These are phyloP conservation scores for Penicillium riverlandense DNA, from an alignment of 495 filamentous ascomycete species.

Conservation along the genomic window DNA sequence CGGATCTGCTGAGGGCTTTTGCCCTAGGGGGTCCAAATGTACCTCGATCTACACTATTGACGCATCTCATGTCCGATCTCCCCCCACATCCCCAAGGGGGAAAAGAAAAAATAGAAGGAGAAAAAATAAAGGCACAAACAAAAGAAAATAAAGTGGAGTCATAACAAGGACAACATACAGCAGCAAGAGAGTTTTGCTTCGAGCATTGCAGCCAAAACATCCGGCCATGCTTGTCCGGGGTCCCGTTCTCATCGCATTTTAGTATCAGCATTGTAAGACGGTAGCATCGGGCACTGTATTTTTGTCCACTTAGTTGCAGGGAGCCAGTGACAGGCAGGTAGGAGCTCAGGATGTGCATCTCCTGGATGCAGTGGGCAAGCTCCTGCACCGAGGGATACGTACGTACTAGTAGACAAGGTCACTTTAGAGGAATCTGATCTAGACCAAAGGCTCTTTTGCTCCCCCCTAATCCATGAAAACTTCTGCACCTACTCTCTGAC, in stretches of 20 bases:
- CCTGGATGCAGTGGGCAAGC: slow-evolving; percentile 16
- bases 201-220: background rate
- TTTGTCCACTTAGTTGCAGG: slow-evolving; percentile 17
- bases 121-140: background rate
- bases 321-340: slow-evolving; percentile 9
- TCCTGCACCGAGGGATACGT: slow-evolving; percentile 20
- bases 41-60: slow-evolving; percentile 10
- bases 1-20: background rate
- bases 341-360: slow-evolving; percentile 12
- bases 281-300: slow-evolving; percentile 10
- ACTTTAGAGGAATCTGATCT: slow-evolving; percentile 18
- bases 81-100: slow-evolving; percentile 23
- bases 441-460: slow-evolving; percentile 4
- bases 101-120: slow-evolving; percentile 2
- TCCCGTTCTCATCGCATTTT: background rate
- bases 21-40: slow-evolving; percentile 13
- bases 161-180: background rate
- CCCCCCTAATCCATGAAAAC: background rate
- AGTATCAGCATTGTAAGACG: slow-evolving; percentile 12
- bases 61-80: background rate
- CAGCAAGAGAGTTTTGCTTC: too few species aligned
- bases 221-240: too few species aligned
- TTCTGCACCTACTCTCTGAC: background rate
- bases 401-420: background rate
- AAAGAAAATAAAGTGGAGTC: slow-evolving; percentile 2